Conservation (phyloP, 495 filamentous ascomycete species). For the Neurospora sp. region DNA sequence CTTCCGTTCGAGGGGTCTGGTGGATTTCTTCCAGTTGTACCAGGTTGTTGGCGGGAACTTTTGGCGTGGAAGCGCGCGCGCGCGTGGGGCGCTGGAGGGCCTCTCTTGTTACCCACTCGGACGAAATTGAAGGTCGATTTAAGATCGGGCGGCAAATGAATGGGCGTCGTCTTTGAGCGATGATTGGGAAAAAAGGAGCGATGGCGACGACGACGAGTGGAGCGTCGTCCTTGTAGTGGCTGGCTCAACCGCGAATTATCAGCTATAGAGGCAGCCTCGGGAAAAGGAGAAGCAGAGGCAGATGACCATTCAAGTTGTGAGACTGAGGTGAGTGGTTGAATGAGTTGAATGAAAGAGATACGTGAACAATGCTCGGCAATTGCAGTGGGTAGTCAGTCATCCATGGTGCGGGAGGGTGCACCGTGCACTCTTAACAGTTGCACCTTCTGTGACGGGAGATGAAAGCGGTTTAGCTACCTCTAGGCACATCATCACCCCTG, state of each 20-base stretch:
- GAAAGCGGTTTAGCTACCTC: neutral
- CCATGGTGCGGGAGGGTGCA: neutral
- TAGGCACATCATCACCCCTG: neutral
- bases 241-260: neutral
- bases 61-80: neutral
- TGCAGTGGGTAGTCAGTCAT: neutral
- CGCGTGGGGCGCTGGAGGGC: neutral
- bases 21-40: neutral
- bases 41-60: neutral
- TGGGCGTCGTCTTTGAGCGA: neutral
- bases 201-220: neutral
- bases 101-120: neutral
- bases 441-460: neutral
- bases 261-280: neutral
- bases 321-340: neutral
- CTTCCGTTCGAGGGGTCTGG: neutral
- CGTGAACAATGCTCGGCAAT: neutral
- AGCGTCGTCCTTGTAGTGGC: neutral
- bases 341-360: neutral
- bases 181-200: neutral
- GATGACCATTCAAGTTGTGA: neutral
- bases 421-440: neutral
- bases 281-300: neutral
- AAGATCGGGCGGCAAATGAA: neutral
- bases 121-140: neutral